Evolutionary conservation across 441 rosid species (phyloP).

Genomic region (Lagerstroemia fauriei): DNA sequence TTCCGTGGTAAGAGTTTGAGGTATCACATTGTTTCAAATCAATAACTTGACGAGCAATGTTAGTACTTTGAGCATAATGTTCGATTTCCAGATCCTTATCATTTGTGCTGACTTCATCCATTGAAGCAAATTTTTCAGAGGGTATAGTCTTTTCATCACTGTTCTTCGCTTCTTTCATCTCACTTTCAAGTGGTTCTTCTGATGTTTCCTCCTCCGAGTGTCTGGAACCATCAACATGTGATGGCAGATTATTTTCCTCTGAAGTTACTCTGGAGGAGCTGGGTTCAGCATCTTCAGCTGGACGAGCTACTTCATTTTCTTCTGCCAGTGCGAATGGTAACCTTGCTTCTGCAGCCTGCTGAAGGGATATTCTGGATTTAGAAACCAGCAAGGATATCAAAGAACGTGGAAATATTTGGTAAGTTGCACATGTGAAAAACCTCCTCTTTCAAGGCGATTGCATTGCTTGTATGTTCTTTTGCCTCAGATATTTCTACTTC

Average conservation of each 20-base stretch:
- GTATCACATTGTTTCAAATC: constrained; percentile 25
- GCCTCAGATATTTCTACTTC: constrained; percentile 25
- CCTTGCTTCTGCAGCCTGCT: constrained; percentile 35
- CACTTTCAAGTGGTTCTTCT: neutral
- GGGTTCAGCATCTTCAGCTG: neutral
- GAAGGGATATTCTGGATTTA: neutral
- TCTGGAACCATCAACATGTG: too few relatives aligned
- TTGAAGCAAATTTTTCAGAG: constrained; percentile 7
- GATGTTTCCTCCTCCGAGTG: neutral
- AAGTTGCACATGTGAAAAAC: constrained; percentile 23
- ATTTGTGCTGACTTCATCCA: constrained; percentile 20
- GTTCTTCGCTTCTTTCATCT: constrained; percentile 31
- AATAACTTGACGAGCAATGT: constrained; percentile 3
- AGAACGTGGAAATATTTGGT: constrained; percentile 8
- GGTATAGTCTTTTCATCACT: constrained; percentile 21
- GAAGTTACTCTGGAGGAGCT: neutral
- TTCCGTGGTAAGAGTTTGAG: constrained; percentile 21
- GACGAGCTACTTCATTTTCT: constrained; percentile 29
- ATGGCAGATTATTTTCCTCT: neutral
- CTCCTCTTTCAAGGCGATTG: constrained; percentile 28
- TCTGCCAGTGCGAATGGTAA: constrained; percentile 16
- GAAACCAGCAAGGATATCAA: neutral
- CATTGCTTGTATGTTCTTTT: constrained; percentile 28
- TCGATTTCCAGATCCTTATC: constrained; percentile 33
- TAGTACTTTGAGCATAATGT: constrained; percentile 23